phyloP scores from a whole-genome alignment of 768 basidiomycete genomes.

The Lactarius sanguifluus region DNA sequence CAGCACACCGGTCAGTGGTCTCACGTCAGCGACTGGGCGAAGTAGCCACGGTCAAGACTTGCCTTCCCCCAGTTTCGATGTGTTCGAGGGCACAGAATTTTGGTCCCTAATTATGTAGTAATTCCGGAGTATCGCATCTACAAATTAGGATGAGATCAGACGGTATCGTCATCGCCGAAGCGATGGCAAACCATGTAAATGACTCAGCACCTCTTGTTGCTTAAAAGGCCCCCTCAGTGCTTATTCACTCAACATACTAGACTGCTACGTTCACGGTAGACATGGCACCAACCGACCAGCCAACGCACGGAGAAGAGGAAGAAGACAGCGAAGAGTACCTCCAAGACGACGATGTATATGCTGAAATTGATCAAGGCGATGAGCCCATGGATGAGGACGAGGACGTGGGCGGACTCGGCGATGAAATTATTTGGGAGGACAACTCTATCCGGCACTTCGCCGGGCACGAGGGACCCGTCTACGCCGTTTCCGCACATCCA shows the following conservation, averaged over 20 bases:
- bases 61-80: too few species aligned
- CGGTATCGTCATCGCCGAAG: too few species aligned
- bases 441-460: conserved; percentile 71
- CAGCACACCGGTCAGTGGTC: neutral
- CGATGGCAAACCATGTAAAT: neutral
- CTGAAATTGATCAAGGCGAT: conserved; percentile 69
- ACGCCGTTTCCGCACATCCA: conserved; percentile 82
- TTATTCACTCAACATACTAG: neutral
- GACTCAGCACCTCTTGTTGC: conserved; percentile 17
- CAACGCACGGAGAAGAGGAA: conserved; percentile 7
- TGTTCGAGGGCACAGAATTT: too few species aligned
- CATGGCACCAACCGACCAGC: conserved; percentile 19
- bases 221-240: conserved; percentile 9
- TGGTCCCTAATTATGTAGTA: too few species aligned
- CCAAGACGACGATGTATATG: conserved; percentile 60
- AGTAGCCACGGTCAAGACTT: neutral
- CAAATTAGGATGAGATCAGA: too few species aligned
- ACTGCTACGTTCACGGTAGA: conserved; percentile 4
- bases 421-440: conserved; percentile 44
- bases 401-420: conserved; percentile 33
- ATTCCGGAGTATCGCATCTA: too few species aligned
- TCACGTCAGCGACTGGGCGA: conserved; percentile 16
- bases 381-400: conserved; percentile 69
- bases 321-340: conserved; percentile 45
- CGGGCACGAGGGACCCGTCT: conserved; percentile 75